These are phyloP conservation scores for Jatropha podagrica DNA, from an alignment of 441 rosid species.

Conservation along the genomic window DNA sequence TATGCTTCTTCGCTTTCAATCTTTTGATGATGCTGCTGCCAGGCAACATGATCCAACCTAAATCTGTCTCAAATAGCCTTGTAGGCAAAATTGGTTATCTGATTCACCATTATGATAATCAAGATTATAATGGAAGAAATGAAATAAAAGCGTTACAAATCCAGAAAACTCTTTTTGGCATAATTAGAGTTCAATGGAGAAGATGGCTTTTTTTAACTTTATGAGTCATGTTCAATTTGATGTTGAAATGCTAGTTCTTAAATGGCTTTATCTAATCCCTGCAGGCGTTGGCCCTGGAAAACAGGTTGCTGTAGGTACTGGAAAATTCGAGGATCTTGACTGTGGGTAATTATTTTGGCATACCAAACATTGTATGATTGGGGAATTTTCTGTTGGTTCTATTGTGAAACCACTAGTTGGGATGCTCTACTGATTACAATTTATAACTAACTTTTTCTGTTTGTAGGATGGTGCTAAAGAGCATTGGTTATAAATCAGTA, in stretches of 20 bases:
- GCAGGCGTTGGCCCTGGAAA: slow-evolving; percentile 66
- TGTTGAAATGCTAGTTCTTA: slow-evolving; percentile 3
- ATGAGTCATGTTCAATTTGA: background rate
- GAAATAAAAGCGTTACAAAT: background rate
- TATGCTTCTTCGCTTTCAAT: background rate
- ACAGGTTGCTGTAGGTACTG: slow-evolving; percentile 78
- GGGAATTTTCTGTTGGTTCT: background rate
- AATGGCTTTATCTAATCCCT: slow-evolving; percentile 20
- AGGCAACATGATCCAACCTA: background rate
- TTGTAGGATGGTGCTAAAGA: slow-evolving; percentile 76
- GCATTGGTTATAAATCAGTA: slow-evolving; percentile 92
- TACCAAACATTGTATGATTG: background rate
- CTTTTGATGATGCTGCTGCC: slow-evolving; percentile 5
- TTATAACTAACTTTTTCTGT: slow-evolving; percentile 18
- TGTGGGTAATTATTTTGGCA: slow-evolving; percentile 61
- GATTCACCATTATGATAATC: background rate
- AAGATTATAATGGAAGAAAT: background rate
- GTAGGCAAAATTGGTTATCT: background rate
- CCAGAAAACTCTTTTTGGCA: background rate
- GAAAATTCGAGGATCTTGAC: slow-evolving; percentile 66
- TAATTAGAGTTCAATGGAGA: background rate
- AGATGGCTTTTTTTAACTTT: background rate
- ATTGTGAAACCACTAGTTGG: background rate
- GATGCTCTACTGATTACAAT: slow-evolving; percentile 9
- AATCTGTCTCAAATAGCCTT: background rate